phyloP scores from a whole-genome alignment of 208 protist genomes.

The Leishmania tropica region DNA sequence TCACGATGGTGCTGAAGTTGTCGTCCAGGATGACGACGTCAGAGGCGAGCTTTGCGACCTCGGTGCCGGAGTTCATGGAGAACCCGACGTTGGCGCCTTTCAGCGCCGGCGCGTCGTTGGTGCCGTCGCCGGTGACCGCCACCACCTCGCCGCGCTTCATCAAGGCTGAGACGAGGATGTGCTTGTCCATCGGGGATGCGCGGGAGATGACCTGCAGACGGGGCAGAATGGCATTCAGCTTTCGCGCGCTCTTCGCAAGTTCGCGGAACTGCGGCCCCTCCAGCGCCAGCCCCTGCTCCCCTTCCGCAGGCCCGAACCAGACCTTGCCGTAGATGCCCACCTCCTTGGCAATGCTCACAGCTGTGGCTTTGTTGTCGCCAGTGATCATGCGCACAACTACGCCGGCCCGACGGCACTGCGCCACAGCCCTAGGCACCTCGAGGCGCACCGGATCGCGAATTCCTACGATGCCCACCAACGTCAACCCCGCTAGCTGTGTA shows the following conservation, averaged over 20 bases:
- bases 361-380: constrained; percentile 93
- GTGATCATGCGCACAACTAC: constrained; percentile 98
- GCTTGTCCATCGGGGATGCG: constrained; percentile 95
- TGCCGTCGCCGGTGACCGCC: constrained; percentile 95
- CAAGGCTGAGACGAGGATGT: constrained; percentile 76
- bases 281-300: constrained; percentile 55
- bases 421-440: constrained; percentile 92
- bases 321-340: constrained; percentile 35
- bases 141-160: constrained; percentile 88
- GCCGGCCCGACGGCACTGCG: constrained; percentile 89
- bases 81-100: constrained; percentile 98
- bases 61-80: constrained; percentile 93
- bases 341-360: constrained; percentile 89
- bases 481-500: constrained; percentile 28
- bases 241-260: constrained; percentile 60
- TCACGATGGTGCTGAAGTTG: constrained; percentile 98
- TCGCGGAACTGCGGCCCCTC: constrained; percentile 91
- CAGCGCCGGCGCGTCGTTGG: constrained; percentile 98
- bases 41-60: constrained; percentile 94
- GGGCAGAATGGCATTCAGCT: constrained; percentile 54
- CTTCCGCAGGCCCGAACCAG: constrained; percentile 20
- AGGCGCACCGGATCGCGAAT: constrained; percentile 94
- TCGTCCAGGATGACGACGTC: constrained; percentile 97
- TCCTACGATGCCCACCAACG: constrained; percentile 77
- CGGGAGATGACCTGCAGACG: constrained; percentile 94